Percentiles rank a stretch among this genome's conserved stretches.
phyloP scores from a whole-genome alignment of 768 basidiomycete species.

The Rubroboletus pulcherrimus region DNA sequence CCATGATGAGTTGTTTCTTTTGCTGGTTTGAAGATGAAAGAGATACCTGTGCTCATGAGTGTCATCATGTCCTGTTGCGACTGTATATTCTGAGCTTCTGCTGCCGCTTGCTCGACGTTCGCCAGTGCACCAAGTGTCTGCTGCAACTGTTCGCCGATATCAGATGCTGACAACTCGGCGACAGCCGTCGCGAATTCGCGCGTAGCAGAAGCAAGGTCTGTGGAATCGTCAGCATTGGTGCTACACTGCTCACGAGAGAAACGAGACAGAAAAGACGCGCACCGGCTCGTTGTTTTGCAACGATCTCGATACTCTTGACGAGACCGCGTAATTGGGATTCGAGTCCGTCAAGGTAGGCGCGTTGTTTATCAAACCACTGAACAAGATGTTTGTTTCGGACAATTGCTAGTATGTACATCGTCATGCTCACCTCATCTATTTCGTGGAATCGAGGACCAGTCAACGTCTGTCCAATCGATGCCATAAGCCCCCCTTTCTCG shows the following conservation, averaged over 20 bases:
- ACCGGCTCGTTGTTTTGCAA: conserved; percentile 82
- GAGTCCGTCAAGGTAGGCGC: conserved; percentile 78
- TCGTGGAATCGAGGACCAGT: conserved; percentile 82
- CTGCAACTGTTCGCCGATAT: conserved; percentile 70
- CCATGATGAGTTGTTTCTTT: conserved; percentile 6
- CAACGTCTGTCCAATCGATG: conserved; percentile 75
- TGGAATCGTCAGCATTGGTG: not conserved
- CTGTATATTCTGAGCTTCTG: conserved; percentile 71
- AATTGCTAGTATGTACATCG: not conserved
- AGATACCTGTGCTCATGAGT: conserved; percentile 67
- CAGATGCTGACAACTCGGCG: conserved; percentile 66
- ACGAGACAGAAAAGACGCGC: conserved; percentile 8
- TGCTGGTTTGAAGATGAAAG: not conserved
- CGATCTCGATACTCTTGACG: conserved; percentile 80
- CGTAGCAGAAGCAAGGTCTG: conserved; percentile 66
- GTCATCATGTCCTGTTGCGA: conserved; percentile 80
- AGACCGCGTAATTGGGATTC: conserved; percentile 86
- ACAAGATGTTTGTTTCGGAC: not conserved
- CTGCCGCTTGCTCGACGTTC: conserved; percentile 68
- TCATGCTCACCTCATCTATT: conserved; percentile 67
- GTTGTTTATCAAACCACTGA: conserved; percentile 94
- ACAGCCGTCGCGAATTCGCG: conserved; percentile 80
- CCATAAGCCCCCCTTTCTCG: conserved; percentile 80
- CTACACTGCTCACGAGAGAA: not conserved
- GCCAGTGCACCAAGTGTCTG: conserved; percentile 66